Conservation (phyloP, 176 grass and related monocot genomes). For the Leersia perrieri region DNA sequence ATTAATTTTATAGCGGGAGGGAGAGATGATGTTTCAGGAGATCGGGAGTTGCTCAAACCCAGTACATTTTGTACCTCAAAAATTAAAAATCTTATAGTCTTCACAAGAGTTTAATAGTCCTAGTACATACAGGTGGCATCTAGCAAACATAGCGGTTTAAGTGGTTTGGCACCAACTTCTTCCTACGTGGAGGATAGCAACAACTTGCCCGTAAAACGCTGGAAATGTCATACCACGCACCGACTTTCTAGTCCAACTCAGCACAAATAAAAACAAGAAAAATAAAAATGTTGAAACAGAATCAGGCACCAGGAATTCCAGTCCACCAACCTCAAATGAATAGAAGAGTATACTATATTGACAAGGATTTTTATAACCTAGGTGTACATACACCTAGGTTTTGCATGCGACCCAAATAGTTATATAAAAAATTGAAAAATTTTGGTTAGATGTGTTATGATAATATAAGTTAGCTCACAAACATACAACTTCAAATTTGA, state of each 20-base stretch:
- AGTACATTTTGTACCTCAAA: background rate
- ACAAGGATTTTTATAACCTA: too few relatives aligned
- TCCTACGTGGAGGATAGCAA: conserved; percentile 38
- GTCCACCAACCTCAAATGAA: background rate
- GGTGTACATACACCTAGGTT: too few relatives aligned
- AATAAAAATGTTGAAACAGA: conserved; percentile 24
- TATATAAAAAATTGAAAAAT: too few relatives aligned
- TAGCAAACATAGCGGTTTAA: background rate
- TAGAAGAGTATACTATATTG: too few relatives aligned
- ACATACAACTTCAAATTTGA: too few relatives aligned
- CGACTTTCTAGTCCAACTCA: conserved; percentile 36
- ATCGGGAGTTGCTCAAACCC: background rate
- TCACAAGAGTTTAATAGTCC: background rate
- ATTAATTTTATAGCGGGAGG: too few relatives aligned
- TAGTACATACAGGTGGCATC: conserved; percentile 18
- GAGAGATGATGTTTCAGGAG: too few relatives aligned
- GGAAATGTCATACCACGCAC: conserved; percentile 20
- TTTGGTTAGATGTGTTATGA: too few relatives aligned
- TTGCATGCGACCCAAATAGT: too few relatives aligned
- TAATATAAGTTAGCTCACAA: too few relatives aligned
- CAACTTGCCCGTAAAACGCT: conserved; percentile 30
- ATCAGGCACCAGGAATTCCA: background rate
- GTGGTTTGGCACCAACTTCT: conserved; percentile 34
- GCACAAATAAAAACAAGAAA: background rate
- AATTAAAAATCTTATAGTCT: background rate